phyloP scores from a whole-genome alignment of 345 rosid genomes.

The Populus ilicifolia region DNA sequence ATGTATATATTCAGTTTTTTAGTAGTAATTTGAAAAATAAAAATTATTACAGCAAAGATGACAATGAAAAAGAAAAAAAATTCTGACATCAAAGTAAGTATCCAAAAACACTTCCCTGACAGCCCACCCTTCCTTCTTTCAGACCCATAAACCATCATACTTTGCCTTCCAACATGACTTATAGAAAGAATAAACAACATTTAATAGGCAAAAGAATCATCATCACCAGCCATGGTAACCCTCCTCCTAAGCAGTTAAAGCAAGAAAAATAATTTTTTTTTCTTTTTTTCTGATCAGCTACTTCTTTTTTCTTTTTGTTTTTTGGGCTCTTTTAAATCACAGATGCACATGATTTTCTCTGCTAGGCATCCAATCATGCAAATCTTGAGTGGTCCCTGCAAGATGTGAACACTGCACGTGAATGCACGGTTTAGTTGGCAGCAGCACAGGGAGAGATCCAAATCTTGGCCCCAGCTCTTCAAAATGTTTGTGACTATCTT shows the following conservation, averaged over 20 bases:
- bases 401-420: slow-evolving; percentile 52
- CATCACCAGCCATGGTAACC: neutral
- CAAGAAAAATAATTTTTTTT: neutral
- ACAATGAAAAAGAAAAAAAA: neutral
- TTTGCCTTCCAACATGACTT: neutral
- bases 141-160: neutral
- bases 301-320: neutral
- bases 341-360: slow-evolving; percentile 30
- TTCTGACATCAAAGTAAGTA: slow-evolving; percentile 17
- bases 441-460: slow-evolving; percentile 27
- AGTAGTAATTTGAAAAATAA: slow-evolving; percentile 8
- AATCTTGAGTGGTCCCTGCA: slow-evolving; percentile 41
- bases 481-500: slow-evolving; percentile 3
- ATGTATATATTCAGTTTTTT: neutral
- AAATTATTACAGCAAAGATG: slow-evolving; percentile 6
- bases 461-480: neutral
- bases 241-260: slow-evolving; percentile 7
- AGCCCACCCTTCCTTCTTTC: neutral
- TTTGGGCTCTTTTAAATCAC: slow-evolving; percentile 1
- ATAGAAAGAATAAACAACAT: slow-evolving; percentile 1
- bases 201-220: neutral
- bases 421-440: slow-evolving; percentile 33
- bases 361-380: slow-evolving; percentile 41
- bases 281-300: neutral
- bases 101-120: neutral